Evolutionary conservation across 352 stramenopile species (phyloP).

Genomic region (Pythium chondricola): DNA sequence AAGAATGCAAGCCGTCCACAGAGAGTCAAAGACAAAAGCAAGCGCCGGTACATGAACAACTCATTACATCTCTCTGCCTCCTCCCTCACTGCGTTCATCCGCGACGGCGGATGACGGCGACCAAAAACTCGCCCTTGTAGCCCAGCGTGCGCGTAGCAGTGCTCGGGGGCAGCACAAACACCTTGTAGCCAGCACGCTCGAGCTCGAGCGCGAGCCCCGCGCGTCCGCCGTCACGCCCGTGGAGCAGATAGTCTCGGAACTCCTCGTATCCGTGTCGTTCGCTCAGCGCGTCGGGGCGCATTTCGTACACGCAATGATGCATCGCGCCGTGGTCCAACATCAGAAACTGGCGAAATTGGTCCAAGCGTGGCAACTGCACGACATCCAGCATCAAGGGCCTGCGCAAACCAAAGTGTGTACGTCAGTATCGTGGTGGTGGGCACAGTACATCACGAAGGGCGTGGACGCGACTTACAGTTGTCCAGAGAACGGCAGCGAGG

Average conservation of each 20-base stretch:
- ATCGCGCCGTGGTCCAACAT: constrained; percentile 48
- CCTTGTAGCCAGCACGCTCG: constrained; percentile 58
- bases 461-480: constrained; percentile 33
- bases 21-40: too few relatives aligned
- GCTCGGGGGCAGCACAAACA: constrained; percentile 72
- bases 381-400: constrained; percentile 64
- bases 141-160: constrained; percentile 52
- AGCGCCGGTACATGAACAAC: too few relatives aligned
- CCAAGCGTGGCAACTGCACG: constrained; percentile 50
- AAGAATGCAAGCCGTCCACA: too few relatives aligned
- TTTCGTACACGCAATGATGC: constrained; percentile 55
- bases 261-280: constrained; percentile 55
- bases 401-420: not conserved
- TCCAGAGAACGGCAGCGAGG: constrained; percentile 16
- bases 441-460: not conserved
- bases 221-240: constrained; percentile 37
- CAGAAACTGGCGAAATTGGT: constrained; percentile 56
- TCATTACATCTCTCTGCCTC: not conserved
- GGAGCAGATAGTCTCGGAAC: constrained; percentile 57
- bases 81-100: not conserved
- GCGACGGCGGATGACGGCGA: constrained; percentile 49
- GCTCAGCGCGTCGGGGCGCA: constrained; percentile 44
- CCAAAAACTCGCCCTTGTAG: constrained; percentile 65
- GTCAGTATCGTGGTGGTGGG: not conserved
- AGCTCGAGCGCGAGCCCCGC: constrained; percentile 54